Conservation (phyloP, 805 yeast genomes). For the Candida insectalens region DNA sequence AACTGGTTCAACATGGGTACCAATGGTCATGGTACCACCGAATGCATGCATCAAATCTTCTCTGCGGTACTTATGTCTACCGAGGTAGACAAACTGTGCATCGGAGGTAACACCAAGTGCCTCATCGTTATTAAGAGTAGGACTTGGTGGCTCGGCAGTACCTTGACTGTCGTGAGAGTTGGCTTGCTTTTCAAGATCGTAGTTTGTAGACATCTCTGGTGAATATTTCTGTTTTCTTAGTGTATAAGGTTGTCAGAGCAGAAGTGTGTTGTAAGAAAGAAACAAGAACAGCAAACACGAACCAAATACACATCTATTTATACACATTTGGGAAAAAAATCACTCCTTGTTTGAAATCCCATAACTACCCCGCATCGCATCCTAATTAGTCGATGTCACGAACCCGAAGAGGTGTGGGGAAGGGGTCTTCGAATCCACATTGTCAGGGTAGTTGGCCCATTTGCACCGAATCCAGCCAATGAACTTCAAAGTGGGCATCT, state of each 20-base stretch:
- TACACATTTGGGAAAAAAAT: slow-evolving; percentile 1
- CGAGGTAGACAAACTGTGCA: slow-evolving; percentile 60
- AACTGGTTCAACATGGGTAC: slow-evolving; percentile 44
- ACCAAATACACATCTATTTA: no score
- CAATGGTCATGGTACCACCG: slow-evolving; percentile 80
- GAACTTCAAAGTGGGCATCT: no score
- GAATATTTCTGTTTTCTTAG: not conserved
- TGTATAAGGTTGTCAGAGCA: no score
- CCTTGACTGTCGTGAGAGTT: slow-evolving; percentile 10
- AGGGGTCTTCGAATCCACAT: no score
- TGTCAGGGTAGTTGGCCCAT: no score
- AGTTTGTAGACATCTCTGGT: no score
- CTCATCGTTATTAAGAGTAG: slow-evolving; percentile 5
- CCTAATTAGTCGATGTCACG: no score
- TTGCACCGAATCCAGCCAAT: no score
- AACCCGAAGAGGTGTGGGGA: no score
- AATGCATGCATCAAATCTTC: slow-evolving; percentile 55
- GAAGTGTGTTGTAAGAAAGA: no score
- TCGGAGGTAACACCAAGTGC: slow-evolving; percentile 30
- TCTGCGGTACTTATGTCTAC: slow-evolving; percentile 57
- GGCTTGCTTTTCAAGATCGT: slow-evolving; percentile 14
- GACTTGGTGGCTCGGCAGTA: slow-evolving; percentile 16
- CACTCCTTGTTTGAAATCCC: not conserved
- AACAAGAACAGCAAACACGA: no score
- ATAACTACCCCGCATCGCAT: no score